Evolutionary conservation across 441 rosid genomes (phyloP).

Genomic region (Pelargonium australe): DNA sequence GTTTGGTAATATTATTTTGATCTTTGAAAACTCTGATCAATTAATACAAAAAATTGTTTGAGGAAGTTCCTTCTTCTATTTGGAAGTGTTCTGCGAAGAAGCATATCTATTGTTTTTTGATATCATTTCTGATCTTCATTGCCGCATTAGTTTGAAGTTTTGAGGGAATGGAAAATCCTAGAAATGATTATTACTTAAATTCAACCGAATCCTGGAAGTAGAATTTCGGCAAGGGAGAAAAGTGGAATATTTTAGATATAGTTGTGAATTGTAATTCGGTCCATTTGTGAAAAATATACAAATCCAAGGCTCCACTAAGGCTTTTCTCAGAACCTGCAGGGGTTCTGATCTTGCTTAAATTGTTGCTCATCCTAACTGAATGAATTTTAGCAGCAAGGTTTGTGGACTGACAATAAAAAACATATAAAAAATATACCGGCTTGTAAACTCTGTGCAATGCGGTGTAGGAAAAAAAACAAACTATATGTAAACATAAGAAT

Average conservation of each 20-base stretch:
- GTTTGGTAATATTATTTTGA: slow-evolving; percentile 35
- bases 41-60: neutral
- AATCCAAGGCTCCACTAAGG: neutral
- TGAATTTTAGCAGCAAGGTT: neutral
- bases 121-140: neutral
- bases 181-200: neutral
- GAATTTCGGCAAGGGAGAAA: neutral
- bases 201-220: neutral
- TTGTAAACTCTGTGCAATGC: neutral
- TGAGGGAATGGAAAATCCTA: neutral
- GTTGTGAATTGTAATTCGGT: neutral
- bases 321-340: neutral
- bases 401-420: too few relatives aligned
- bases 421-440: too few relatives aligned
- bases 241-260: neutral
- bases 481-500: neutral
- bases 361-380: neutral
- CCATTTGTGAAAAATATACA: neutral
- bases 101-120: neutral
- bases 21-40: neutral
- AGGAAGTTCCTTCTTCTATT: neutral
- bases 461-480: neutral
- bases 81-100: neutral
- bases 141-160: neutral
- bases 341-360: neutral